Evolutionary conservation across 139 green algal species (phyloP), one percentile per base, ranked within the genome.

Genomic region (Coelastrella sp.): DNA sequence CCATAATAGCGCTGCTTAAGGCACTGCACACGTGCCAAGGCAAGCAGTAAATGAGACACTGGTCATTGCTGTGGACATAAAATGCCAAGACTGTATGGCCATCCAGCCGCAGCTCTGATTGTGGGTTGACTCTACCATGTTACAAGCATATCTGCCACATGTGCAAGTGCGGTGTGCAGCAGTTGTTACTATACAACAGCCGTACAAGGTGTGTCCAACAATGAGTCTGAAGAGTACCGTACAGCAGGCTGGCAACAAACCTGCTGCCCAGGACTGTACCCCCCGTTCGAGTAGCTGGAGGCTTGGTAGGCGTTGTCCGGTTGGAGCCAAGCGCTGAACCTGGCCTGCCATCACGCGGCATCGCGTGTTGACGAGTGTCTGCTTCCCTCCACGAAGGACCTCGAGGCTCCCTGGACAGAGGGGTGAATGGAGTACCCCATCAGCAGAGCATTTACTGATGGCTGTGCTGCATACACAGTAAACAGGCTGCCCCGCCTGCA

Each of bases 1-100:
- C 73, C 19, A 84, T 19, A 25, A 84, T 80, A 35, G 84, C 73
- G n/a, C 35, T 90, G 85, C 58, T 70, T 9, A 90, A 35, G 20
- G 24, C 57, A 35, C 85, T 90, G 85, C 73, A 75, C 66, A 72
- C 0, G 49, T 70, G 19, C 25, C 66, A 35, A 76, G 63, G 27
- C 63, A 78, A 49, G 35, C 35, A 49, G 35, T 49, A 49, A 49
- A 49, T 49, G 35, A 49, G 35, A 49, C 35, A 49, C 35, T 49
- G 35, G 35, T 49, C 35, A 49, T 3, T 49, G 35, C 35, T 49
- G 35, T 49, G 35, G 35, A 49, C 35, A 49, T 49, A 1, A 49
- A 49, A 49, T 49, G 35, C 35, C 35, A 49, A 49, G 3, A 49
- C 1, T 49, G 35, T 49, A 3, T 49, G 35, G 35, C 35, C 35